A percentile compares a stretch with the other conserved stretches of the same genome.
phyloP scores from a whole-genome alignment of 148 eudicot genomes.

The Nyssa sinensis region DNA sequence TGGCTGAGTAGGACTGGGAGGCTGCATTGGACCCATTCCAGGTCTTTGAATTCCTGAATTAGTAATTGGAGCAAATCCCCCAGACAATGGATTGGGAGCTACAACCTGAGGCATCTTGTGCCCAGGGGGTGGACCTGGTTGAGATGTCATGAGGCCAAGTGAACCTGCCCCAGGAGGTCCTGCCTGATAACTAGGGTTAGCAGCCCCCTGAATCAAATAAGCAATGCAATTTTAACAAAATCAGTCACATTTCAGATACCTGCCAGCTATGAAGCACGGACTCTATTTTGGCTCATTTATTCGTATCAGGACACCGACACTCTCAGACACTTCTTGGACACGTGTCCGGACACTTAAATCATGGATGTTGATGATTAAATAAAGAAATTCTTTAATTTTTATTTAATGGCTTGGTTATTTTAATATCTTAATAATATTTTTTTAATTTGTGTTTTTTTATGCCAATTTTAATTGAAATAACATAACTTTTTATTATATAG shows the following conservation, averaged over 20 bases:
- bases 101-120: constrained; percentile 59
- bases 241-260: background rate
- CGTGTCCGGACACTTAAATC: too few relatives aligned
- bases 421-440: too few relatives aligned
- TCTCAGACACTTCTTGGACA: too few relatives aligned
- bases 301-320: too few relatives aligned
- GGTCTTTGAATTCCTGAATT: constrained; percentile 61
- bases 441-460: too few relatives aligned
- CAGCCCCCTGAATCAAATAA: constrained; percentile 47
- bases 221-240: background rate
- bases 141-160: constrained; percentile 56
- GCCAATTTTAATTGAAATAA: too few relatives aligned
- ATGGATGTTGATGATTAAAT: too few relatives aligned
- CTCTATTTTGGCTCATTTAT: too few relatives aligned
- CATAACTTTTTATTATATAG: too few relatives aligned
- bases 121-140: constrained; percentile 45
- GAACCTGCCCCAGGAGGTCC: constrained; percentile 53
- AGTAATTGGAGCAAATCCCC: constrained; percentile 72
- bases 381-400: too few relatives aligned
- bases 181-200: constrained; percentile 50
- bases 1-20: constrained; percentile 70
- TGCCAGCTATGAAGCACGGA: too few relatives aligned
- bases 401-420: too few relatives aligned
- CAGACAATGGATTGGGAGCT: constrained; percentile 43
- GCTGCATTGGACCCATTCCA: constrained; percentile 65